A percentile compares a stretch with the other conserved stretches of the same genome.
Conservation (phyloP, 768 basidiomycete genomes). For the Phanerochaete carnosa region DNA sequence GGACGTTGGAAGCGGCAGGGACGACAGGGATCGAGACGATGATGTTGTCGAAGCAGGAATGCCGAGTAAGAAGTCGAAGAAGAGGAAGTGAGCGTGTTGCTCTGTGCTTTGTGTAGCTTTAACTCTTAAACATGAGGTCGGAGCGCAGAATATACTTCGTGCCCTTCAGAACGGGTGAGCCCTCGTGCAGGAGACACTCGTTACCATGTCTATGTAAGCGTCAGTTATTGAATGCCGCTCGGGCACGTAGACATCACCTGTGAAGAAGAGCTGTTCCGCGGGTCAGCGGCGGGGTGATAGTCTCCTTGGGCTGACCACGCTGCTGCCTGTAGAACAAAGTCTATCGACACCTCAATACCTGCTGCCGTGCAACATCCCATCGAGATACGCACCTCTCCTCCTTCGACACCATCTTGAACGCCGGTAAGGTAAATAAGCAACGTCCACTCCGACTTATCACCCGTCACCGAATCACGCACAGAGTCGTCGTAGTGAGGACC, state of each 20-base stretch:
- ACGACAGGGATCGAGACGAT: constrained; percentile 89
- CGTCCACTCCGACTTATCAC: constrained; percentile 74
- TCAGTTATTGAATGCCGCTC: neutral
- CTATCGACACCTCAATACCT: constrained; percentile 32
- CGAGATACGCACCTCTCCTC: constrained; percentile 51
- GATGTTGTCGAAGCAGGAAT: constrained; percentile 90
- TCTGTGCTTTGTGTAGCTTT: constrained; percentile 6
- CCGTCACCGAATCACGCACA: constrained; percentile 54
- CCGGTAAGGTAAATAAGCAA: constrained; percentile 72
- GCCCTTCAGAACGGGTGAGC: constrained; percentile 55
- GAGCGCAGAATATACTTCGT: constrained; percentile 73
- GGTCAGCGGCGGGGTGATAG: constrained; percentile 49
- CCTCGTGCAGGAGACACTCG: constrained; percentile 72
- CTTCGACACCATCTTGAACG: constrained; percentile 66
- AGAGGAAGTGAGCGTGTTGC: constrained; percentile 25
- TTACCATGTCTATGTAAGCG: constrained; percentile 53
- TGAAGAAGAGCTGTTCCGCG: constrained; percentile 67
- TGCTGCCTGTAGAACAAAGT: constrained; percentile 68
- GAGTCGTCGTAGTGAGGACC: constrained; percentile 78
- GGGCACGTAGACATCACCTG: constrained; percentile 13
- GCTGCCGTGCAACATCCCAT: neutral
- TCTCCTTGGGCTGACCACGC: constrained; percentile 44
- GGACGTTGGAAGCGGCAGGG: constrained; percentile 48
- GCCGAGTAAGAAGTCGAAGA: constrained; percentile 76
- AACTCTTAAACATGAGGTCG: constrained; percentile 64